phyloP scores from a whole-genome alignment of 1,139 yeast genomes.

The Lodderomyces theae region DNA sequence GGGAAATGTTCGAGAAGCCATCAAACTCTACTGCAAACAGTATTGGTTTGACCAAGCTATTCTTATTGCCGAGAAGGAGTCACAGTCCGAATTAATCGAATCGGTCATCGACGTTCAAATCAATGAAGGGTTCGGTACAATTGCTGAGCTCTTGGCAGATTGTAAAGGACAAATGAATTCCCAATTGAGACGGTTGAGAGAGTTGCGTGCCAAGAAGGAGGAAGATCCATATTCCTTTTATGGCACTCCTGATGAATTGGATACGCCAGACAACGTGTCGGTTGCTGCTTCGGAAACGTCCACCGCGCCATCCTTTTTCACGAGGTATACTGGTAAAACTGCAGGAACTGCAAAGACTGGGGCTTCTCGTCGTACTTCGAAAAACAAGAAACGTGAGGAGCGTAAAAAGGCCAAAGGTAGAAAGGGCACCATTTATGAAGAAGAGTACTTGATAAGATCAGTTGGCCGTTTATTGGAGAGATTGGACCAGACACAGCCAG shows the following conservation, averaged over 20 bases:
- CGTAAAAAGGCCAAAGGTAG: conserved; percentile 95
- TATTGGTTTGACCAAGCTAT: conserved; percentile 76
- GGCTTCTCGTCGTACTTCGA: conserved; percentile 86
- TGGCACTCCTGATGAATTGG: conserved; percentile 61
- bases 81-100: conserved; percentile 47
- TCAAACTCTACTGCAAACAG: conserved; percentile 69
- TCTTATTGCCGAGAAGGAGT: conserved; percentile 51
- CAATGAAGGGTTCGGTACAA: conserved; percentile 81
- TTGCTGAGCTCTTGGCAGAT: conserved; percentile 89
- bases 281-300: conserved; percentile 94
- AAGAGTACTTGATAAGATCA: conserved; percentile 86
- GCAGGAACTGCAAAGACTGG: conserved; percentile 96
- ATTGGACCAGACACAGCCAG: conserved; percentile 68
- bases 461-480: conserved; percentile 87
- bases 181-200: conserved; percentile 80
- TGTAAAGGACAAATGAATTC: conserved; percentile 82
- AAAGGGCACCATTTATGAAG: conserved; percentile 96
- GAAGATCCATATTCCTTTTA: conserved; percentile 85
- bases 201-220: conserved; percentile 75
- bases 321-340: conserved; percentile 94
- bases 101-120: conserved; percentile 68
- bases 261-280: conserved; percentile 89
- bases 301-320: conserved; percentile 87
- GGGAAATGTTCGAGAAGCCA: conserved; percentile 58
- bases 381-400: conserved; percentile 91